Evolutionary conservation across 2,329 filamentous ascomycete genomes (phyloP).

Genomic region (Microsporum canis): DNA sequence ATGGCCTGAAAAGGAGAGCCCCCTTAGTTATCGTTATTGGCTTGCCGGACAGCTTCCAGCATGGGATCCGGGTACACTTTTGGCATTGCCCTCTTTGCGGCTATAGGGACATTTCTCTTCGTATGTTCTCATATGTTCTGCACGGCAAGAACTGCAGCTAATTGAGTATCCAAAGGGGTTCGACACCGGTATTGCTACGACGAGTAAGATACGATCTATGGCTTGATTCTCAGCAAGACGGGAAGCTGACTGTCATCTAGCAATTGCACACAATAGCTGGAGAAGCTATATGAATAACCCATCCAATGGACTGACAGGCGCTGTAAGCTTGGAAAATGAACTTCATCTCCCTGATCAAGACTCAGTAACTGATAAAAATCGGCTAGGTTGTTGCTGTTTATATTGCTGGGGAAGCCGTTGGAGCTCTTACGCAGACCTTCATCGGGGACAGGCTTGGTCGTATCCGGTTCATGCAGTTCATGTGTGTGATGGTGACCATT

Average conservation of each 20-base stretch:
- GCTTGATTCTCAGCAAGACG: not conserved
- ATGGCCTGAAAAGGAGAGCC: not conserved
- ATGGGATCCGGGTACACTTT: constrained; percentile 35
- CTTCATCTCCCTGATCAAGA: not conserved
- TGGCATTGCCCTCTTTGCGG: constrained; percentile 45
- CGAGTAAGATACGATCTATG: constrained; percentile 31
- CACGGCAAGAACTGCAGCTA: not conserved
- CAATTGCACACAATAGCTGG: constrained; percentile 51
- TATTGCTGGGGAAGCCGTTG: constrained; percentile 48
- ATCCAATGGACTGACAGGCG: constrained; percentile 44
- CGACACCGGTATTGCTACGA: constrained; percentile 50
- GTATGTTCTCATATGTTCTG: constrained; percentile 25
- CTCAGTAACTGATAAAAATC: not conserved
- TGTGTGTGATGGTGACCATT: constrained; percentile 45
- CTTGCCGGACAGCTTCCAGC: not conserved
- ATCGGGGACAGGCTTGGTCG: constrained; percentile 45
- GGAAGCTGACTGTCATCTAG: constrained; percentile 19
- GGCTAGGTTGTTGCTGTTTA: constrained; percentile 45
- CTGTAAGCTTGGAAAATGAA: constrained; percentile 25
- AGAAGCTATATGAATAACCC: constrained; percentile 48
- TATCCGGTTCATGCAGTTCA: constrained; percentile 44
- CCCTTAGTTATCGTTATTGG: not conserved
- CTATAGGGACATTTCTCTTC: constrained; percentile 49
- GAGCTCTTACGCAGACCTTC: constrained; percentile 43
- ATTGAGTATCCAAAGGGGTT: constrained; percentile 38